Base-by-base conservation (phyloP, 176 grass and related monocot genomes). In the Pontederia crassipes region DNA sequence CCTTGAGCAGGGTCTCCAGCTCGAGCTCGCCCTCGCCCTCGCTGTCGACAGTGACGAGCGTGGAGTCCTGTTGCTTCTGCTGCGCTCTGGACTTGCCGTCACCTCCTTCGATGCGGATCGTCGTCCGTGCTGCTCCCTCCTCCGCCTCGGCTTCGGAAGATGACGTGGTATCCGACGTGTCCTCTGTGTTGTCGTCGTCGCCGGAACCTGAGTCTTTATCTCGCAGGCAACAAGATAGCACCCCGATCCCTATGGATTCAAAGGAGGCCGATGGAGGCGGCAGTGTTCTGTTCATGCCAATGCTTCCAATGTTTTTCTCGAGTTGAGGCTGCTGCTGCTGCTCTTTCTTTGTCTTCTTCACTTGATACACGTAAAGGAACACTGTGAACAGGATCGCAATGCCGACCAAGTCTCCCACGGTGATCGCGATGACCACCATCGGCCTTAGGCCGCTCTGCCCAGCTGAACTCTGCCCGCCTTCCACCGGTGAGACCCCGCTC, bases 1-100 rank as follows among this genome's bases (percentile, higher is more conserved):
- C 92, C 78, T 90, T 96, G 35, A 96, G 81, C 69, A 96, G 69
- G 18, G 87, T 85, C 70, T 96, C 92, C 78, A 96, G 83, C 82
- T 96, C 92, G 8, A 96, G 83, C 66, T 78, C 83, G 27, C 54
- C 76, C 60, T 82, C 86, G 67, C 78, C 76, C 60, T 82, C 86
- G 67, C 78, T 73, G 64, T 90, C 92, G 14, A 96, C 83, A 0
- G 92, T 88, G n/a, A 96, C 83, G 17, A 93, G 77, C 13, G 74
- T 86, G 45, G 88, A 76, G 2, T 62, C 75, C 58, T 72, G 78
- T 9, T 72, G 77, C 3, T 75, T 0, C 68, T 48, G 67, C 66
- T 56, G 73, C 17, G 62, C 68, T 40, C 24, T 83, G 8, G 72
- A 76, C 60, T 64, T 71, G 62, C 76, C 59, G 8, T 66, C 74